Conservation (phyloP, 257 asterid species). For the Solanum pinnatisectum region DNA sequence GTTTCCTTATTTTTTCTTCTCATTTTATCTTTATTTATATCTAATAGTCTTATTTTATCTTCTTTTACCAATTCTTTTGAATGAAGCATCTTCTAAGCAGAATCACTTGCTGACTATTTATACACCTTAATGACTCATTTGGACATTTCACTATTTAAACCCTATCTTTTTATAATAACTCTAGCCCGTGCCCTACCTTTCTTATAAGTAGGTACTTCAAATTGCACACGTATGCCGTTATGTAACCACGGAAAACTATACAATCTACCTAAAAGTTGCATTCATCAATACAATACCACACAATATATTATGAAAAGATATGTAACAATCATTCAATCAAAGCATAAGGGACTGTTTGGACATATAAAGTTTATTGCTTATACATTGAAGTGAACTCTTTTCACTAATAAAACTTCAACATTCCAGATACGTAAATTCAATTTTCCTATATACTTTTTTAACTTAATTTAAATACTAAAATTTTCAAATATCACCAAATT, state of each 20-base stretch:
- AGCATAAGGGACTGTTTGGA: neutral
- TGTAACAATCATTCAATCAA: neutral
- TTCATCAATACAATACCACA: neutral
- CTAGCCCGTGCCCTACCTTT: neutral
- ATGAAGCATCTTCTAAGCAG: no score
- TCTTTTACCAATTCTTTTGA: neutral
- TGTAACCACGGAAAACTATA: neutral
- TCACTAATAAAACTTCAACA: no score
- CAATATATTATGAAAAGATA: neutral
- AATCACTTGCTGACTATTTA: no score
- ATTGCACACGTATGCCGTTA: neutral
- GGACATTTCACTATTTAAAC: neutral
- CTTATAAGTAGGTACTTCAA: neutral
- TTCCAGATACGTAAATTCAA: no score
- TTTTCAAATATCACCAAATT: no score
- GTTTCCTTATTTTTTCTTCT: neutral
- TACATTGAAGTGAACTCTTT: no score
- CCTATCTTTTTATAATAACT: neutral
- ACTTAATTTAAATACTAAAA: no score
- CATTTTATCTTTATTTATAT: neutral
- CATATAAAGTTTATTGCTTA: neutral
- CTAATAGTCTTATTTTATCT: neutral
- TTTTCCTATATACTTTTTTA: no score
- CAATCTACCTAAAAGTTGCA: neutral
- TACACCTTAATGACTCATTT: no score